Base-by-base conservation (phyloP, 352 stramenopile genomes). In the Pseudoperonospora humuli region DNA sequence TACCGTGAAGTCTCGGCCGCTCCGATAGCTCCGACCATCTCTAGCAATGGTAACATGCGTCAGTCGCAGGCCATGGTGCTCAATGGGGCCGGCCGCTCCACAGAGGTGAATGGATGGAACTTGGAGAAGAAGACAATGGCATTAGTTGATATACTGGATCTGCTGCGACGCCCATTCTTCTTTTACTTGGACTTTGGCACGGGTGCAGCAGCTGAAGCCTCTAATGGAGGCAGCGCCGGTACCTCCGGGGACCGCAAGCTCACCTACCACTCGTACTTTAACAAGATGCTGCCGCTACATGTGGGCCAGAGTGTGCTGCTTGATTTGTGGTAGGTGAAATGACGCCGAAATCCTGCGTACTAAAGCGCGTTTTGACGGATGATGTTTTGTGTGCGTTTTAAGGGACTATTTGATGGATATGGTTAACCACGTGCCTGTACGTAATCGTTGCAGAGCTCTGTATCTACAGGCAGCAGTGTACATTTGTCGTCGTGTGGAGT, bases 361-460 rank as follows among this genome's bases (percentile, higher is more conserved):
- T 29, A 13, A 17, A n/a, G 9, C 5, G 11, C 29, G 21, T 11
- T 47, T 31, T 45, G 29, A 31, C 19, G 17, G n/a, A 37, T 15
- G 7, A 17, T 34, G 17, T 25, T 37, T 43, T 50, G 38, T 54
- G 15, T 17, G 38, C 20, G 13, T 33, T 29, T 5, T 15, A 41
- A 83, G 70, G 74, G 69, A 75, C 37, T 90, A 87, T 43, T 51
- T 88, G 20, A 73, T 93, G 61, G 77, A 93, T 49, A 86, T 88
- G 71, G 76, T 76, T 31, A 77, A 93, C 24, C 61, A 73, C 20
- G 73, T 93, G 31, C 74, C 80, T 1, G 62, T 83, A 26, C 75
- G 77, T 13, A 88, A 87, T 32, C 75, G 67, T 38, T 84, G 69
- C 25, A 74, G 75, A 3, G 63, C 68, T 42, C 53, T 93, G 25